Evolutionary conservation across 805 yeast genomes (phyloP).

Genomic region (Grigorovia humatica): DNA sequence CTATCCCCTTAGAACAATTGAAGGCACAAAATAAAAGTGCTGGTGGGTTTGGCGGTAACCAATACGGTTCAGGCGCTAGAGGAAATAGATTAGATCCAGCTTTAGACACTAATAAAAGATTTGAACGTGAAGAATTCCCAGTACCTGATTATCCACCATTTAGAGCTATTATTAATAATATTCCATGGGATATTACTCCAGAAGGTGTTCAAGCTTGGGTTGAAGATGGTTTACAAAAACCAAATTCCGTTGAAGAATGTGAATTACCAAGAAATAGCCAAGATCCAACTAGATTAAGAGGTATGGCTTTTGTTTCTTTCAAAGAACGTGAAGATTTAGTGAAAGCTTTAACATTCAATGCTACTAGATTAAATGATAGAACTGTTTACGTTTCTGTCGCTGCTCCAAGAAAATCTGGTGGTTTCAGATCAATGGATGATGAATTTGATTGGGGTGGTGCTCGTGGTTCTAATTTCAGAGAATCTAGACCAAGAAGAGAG

Average conservation of each 20-base stretch:
- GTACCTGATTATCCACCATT: slow-evolving; percentile 88
- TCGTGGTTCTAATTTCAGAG: slow-evolving; percentile 24
- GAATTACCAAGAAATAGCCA: slow-evolving; percentile 61
- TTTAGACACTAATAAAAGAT: slow-evolving; percentile 26
- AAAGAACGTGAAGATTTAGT: slow-evolving; percentile 68
- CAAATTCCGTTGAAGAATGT: slow-evolving; percentile 50
- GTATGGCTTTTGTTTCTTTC: slow-evolving; percentile 82
- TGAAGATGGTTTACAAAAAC: slow-evolving; percentile 40
- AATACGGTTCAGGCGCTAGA: slow-evolving; percentile 6
- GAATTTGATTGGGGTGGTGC: slow-evolving; percentile 40
- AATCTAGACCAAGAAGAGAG: slow-evolving; percentile 22
- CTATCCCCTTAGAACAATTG: slow-evolving; percentile 23
- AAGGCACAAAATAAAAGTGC: slow-evolving; percentile 14
- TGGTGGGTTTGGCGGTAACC: slow-evolving; percentile 7
- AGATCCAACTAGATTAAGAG: slow-evolving; percentile 61
- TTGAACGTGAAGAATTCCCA: slow-evolving; percentile 56
- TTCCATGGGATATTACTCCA: slow-evolving; percentile 75
- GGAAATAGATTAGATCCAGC: slow-evolving; percentile 31
- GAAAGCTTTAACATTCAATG: slow-evolving; percentile 59
- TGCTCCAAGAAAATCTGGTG: slow-evolving; percentile 43
- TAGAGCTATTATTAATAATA: slow-evolving; percentile 79
- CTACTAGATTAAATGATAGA: slow-evolving; percentile 62
- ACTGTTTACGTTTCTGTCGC: slow-evolving; percentile 69
- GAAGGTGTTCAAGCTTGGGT: slow-evolving; percentile 51
- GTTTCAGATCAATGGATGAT: slow-evolving; percentile 29